Base-by-base conservation (phyloP, 306 rosid species). In the Vigna radiata region DNA sequence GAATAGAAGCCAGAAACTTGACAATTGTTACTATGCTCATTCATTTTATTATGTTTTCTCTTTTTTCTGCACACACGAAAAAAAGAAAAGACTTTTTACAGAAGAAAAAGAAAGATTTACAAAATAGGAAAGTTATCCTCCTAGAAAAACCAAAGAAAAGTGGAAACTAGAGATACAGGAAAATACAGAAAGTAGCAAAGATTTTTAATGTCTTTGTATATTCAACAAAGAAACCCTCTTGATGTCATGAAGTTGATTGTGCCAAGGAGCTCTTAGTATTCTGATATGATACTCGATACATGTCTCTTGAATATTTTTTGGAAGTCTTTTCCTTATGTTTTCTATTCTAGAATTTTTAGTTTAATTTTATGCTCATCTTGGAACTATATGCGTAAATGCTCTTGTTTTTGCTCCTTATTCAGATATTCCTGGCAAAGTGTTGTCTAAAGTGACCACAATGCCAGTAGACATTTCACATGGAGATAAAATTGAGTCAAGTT, bases 351-450 rank as follows among this genome's bases (percentile, higher is more conserved):
- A 13, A 37, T 15, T 47, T 50, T 75, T 70, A 69, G 61, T 77
- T 63, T 12, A 36, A 52, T 70, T 62, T 63, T 37, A 53, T 75
- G 80, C 63, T 21, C 67, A 37, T 65, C 16, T 75, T 6, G 67
- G 17, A 50, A 37, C 27, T 54, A 17, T 73, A 48, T 48, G 39
- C 27, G 33, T 70, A 70, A 33, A 59, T 37, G 19, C 27, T 59
- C 53, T 36, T 63, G 75, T 58, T 68, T 78, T 75, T 60, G 19
- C 44, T 16, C 55, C 43, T 78, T 66, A 54, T 73, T 72, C 84
- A 89, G 97, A 88, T 43, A 69, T 72, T 84, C 77, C 91, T 48
- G 75, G 82, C 76, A 59, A 52, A 87, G 81, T 75, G 76, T 49
- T 85, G 78, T 54, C 81, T 69, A 91, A 81, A 82, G 76, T 50